A percentile compares a stretch with the other conserved stretches of the same genome.
Evolutionary conservation across 2,329 filamentous ascomycete genomes (phyloP).

Genomic region (Microcera coccophila): DNA sequence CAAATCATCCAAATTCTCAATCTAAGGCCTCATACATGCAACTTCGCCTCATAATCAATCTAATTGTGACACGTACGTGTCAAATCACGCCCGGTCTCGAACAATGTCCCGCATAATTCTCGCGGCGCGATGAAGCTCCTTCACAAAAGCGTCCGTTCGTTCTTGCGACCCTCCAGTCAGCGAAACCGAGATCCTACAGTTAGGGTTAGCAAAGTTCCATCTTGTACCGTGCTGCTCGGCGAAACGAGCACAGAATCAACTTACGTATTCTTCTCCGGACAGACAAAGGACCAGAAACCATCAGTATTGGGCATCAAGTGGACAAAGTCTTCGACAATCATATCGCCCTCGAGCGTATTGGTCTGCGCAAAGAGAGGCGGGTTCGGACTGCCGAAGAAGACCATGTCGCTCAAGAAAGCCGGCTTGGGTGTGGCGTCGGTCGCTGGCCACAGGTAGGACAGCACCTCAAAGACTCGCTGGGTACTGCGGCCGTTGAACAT

Average conservation of each 20-base stretch:
- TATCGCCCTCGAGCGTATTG: background rate
- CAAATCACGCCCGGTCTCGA: no score
- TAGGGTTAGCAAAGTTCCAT: background rate
- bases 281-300: background rate
- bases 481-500: no score
- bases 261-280: background rate
- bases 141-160: background rate
- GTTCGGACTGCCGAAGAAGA: background rate
- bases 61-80: no score
- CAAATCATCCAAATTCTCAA: no score
- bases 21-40: no score
- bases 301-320: background rate
- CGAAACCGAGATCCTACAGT: background rate
- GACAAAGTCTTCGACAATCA: background rate
- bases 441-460: background rate
- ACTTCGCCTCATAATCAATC: no score
- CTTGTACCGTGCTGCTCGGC: background rate
- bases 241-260: background rate
- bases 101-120: background rate
- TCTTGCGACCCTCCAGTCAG: background rate
- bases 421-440: background rate
- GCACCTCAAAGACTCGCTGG: background rate
- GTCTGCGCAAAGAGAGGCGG: background rate
- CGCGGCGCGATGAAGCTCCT: background rate
- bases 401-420: background rate